phyloP scores from a whole-genome alignment of 2,329 filamentous ascomycete species.

The Ophiocordyceps australis region DNA sequence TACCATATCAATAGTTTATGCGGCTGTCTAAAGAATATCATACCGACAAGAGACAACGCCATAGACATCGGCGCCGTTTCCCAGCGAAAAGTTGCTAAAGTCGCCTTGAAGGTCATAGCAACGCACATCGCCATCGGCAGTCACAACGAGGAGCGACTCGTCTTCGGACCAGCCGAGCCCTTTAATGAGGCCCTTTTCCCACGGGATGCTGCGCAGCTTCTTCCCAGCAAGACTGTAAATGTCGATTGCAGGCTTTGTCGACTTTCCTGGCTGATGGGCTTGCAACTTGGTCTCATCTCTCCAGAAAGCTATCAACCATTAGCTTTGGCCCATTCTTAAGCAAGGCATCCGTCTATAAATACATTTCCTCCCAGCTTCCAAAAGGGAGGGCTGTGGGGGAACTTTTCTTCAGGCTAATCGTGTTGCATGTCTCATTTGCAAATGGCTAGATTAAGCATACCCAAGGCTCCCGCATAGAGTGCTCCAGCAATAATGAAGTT shows the following conservation, averaged over 20 bases:
- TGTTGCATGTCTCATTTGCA: neutral
- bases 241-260: conserved; percentile 71
- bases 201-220: conserved; percentile 68
- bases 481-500: conserved; percentile 86
- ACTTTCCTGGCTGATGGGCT: conserved; percentile 53
- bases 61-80: conserved; percentile 73
- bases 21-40: neutral
- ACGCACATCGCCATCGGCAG: conserved; percentile 75
- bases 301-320: conserved; percentile 47
- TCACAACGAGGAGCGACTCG: conserved; percentile 76
- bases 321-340: no score
- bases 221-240: conserved; percentile 89
- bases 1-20: no score
- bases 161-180: conserved; percentile 94
- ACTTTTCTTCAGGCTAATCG: no score
- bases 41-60: conserved; percentile 69
- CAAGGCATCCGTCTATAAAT: no score
- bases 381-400: no score
- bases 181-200: conserved; percentile 78
- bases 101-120: conserved; percentile 90
- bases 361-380: no score
- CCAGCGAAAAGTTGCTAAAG: conserved; percentile 85
- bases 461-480: conserved; percentile 83
- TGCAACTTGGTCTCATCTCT: conserved; percentile 76
- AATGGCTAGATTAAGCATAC: conserved; percentile 28